Conservation (phyloP, 2,329 filamentous ascomycete species). For the Fusarium brachygibbosum region DNA sequence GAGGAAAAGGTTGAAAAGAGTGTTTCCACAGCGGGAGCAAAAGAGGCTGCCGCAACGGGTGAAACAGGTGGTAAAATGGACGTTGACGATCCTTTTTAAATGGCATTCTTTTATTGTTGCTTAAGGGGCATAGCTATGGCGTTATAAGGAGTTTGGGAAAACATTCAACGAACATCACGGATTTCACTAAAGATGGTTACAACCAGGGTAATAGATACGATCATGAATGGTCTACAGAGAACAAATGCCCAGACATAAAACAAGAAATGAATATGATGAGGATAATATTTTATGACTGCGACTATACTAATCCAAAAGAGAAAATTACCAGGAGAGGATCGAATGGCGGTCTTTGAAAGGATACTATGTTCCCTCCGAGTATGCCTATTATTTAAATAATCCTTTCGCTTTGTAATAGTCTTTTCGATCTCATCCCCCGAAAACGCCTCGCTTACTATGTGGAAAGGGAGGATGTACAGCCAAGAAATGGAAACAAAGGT, state of each 20-base stretch:
- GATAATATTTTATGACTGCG: slow-evolving; percentile 44
- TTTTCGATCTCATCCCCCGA: slow-evolving; percentile 47
- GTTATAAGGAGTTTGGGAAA: slow-evolving; percentile 36
- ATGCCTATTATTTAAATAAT: slow-evolving; percentile 11
- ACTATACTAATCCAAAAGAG: slow-evolving; percentile 46
- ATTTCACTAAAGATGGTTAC: slow-evolving; percentile 22
- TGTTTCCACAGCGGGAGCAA: slow-evolving; percentile 53
- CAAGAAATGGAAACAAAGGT: slow-evolving; percentile 33
- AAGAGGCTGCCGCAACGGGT: slow-evolving; percentile 54
- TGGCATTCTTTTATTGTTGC: not conserved
- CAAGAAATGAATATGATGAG: slow-evolving; percentile 8
- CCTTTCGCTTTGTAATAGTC: slow-evolving; percentile 33
- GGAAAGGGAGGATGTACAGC: slow-evolving; percentile 45
- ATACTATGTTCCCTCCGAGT: not conserved
- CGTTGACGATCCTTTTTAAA: slow-evolving; percentile 62
- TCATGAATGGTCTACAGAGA: slow-evolving; percentile 14
- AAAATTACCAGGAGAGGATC: slow-evolving; percentile 31
- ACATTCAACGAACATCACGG: slow-evolving; percentile 3
- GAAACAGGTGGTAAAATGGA: slow-evolving; percentile 60
- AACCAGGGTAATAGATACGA: slow-evolving; percentile 21
- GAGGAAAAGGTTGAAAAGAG: slow-evolving; percentile 73
- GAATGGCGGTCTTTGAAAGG: slow-evolving; percentile 1
- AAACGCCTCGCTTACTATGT: slow-evolving; percentile 54
- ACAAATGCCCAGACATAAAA: not conserved
- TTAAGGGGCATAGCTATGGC: slow-evolving; percentile 46